Percentiles rank a stretch among this genome's conserved stretches.
Conservation (phyloP, 1,284 basidiomycete species). For the Pseudomicrostroma phylloplanum region DNA sequence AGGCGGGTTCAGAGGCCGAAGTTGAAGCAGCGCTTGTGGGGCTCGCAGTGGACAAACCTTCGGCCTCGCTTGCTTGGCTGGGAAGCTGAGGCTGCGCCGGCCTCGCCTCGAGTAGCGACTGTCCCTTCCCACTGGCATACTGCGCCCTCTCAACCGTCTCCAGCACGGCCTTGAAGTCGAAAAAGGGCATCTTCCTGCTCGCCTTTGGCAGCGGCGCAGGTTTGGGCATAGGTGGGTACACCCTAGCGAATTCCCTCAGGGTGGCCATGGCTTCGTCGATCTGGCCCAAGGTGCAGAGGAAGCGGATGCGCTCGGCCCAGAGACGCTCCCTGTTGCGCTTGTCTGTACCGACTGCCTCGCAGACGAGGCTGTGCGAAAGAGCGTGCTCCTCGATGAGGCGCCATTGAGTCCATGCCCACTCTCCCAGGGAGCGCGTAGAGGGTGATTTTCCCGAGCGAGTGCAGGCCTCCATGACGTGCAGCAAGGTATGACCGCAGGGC, state of each 20-base stretch:
- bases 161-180: neutral
- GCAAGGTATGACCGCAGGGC: constrained; percentile 32
- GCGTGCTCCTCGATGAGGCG: neutral
- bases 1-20: too few species aligned
- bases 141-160: neutral
- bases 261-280: neutral
- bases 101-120: too few species aligned
- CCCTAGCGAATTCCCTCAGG: neutral
- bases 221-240: constrained; percentile 1
- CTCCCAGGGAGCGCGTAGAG: constrained; percentile 10
- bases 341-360: neutral
- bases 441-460: too few species aligned
- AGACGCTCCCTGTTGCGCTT: neutral
- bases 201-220: neutral
- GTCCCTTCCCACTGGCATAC: too few species aligned
- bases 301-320: neutral
- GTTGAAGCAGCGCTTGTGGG: too few species aligned
- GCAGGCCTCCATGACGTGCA: too few species aligned
- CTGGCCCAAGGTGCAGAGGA: neutral
- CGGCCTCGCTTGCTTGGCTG: too few species aligned
- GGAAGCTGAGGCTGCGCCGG: too few species aligned
- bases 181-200: neutral
- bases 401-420: constrained; percentile 26
- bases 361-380: neutral
- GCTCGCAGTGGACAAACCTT: too few species aligned